phyloP scores from a whole-genome alignment of 148 eudicot species.

The Linanthus parryae region DNA sequence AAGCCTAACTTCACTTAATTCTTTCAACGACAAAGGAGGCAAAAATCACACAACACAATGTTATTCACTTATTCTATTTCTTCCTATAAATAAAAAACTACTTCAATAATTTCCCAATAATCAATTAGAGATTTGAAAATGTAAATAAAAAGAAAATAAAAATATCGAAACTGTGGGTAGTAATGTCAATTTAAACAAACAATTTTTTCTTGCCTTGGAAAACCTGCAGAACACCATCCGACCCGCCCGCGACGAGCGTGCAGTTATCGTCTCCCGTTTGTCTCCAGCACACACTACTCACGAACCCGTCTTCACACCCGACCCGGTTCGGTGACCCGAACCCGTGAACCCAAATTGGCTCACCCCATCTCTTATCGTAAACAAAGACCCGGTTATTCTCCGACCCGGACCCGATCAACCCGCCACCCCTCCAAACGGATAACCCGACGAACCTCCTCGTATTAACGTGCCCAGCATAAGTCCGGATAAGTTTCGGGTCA shows the following conservation, averaged over 20 bases:
- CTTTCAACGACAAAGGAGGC: too few relatives aligned
- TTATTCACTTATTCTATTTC: too few relatives aligned
- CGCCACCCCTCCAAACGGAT: slow-evolving; percentile 40
- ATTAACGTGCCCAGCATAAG: slow-evolving; percentile 33
- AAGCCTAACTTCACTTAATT: too few relatives aligned
- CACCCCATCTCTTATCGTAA: slow-evolving; percentile 49
- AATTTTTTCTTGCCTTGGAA: slow-evolving; percentile 31
- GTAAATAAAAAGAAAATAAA: neutral
- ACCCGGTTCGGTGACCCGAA: slow-evolving; percentile 12
- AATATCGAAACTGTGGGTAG: neutral
- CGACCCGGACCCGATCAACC: slow-evolving; percentile 39
- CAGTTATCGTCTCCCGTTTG: slow-evolving; percentile 31
- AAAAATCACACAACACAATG: too few relatives aligned
- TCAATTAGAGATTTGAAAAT: neutral
- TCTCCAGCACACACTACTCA: slow-evolving; percentile 47
- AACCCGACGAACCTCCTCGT: slow-evolving; percentile 35
- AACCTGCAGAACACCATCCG: slow-evolving; percentile 40
- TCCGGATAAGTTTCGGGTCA: slow-evolving; percentile 18
- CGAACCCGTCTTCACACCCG: slow-evolving; percentile 20
- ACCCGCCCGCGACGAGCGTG: slow-evolving; percentile 42
- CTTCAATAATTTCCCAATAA: neutral
- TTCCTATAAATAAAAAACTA: too few relatives aligned
- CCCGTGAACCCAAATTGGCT: slow-evolving; percentile 40
- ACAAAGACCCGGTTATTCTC: slow-evolving; percentile 41
- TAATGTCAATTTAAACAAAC: neutral